phyloP scores from a whole-genome alignment of 306 rosid genomes.

The Spatholobus suberectus region DNA sequence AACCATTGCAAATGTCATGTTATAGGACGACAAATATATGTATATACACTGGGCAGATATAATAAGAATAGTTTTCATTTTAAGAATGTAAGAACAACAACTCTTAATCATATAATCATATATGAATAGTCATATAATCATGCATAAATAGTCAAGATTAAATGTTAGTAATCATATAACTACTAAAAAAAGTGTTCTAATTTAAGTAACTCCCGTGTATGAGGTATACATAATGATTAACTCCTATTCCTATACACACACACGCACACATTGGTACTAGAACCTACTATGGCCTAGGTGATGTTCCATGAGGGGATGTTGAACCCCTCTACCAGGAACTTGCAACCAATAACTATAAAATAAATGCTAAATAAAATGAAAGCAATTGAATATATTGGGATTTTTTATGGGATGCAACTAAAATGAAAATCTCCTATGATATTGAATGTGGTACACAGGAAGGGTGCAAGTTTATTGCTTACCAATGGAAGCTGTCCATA shows the following conservation, averaged over 20 bases:
- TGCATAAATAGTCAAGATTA: not conserved
- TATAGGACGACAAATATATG: not conserved
- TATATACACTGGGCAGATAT: not conserved
- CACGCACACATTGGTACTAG: not conserved
- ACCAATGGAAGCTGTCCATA: conserved; percentile 88
- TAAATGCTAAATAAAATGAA: not conserved
- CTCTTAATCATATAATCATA: not conserved
- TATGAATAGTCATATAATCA: not conserved
- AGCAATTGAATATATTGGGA: not conserved
- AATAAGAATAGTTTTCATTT: too few relatives aligned
- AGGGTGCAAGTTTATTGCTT: conserved; percentile 31
- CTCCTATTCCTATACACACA: not conserved
- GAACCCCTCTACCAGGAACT: not conserved
- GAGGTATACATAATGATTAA: not conserved
- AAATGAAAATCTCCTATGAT: not conserved
- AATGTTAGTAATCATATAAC: not conserved
- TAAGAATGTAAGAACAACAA: not conserved
- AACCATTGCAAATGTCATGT: conserved; percentile 33
- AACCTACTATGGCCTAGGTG: not conserved
- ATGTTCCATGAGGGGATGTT: not conserved
- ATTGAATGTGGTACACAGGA: not conserved
- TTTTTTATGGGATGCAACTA: not conserved
- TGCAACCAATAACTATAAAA: not conserved
- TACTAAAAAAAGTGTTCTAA: not conserved
- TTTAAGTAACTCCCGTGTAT: not conserved